A percentile compares a stretch with the other conserved stretches of the same genome.
Conservation (phyloP, 129 eudicot genomes). For the Centella asiatica region DNA sequence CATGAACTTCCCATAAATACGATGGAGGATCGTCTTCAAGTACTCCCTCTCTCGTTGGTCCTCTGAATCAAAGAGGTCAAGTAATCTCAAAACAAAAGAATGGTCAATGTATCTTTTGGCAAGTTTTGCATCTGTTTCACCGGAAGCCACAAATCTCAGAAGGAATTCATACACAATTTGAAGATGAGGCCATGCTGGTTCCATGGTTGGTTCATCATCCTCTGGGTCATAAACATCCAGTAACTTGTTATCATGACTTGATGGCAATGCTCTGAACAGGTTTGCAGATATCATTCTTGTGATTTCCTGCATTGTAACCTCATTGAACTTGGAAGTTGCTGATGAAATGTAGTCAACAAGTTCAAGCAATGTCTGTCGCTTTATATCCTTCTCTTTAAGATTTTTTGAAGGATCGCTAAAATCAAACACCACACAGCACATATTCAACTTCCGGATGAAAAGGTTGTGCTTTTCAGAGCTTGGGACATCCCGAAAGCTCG, state of each 20-base stretch:
- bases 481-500: conserved; percentile 51
- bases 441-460: conserved; percentile 47
- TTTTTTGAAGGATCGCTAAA: conserved; percentile 40
- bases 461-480: conserved; percentile 54
- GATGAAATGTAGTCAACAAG: conserved; percentile 61
- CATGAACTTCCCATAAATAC: conserved; percentile 56
- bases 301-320: conserved; percentile 52
- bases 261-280: conserved; percentile 52
- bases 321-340: conserved; percentile 44
- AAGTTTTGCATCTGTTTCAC: conserved; percentile 53
- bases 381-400: conserved; percentile 53
- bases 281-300: conserved; percentile 62
- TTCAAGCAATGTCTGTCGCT: conserved; percentile 58
- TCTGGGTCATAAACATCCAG: conserved; percentile 55
- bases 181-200: conserved; percentile 79
- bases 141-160: conserved; percentile 58
- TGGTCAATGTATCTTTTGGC: conserved; percentile 54
- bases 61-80: conserved; percentile 53
- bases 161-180: conserved; percentile 71
- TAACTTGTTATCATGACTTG: conserved; percentile 39
- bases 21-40: conserved; percentile 57
- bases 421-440: conserved; percentile 70
- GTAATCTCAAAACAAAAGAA: conserved; percentile 43
- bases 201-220: conserved; percentile 58
- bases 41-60: conserved; percentile 78